Evolutionary conservation across 305 asterid species (phyloP).

Genomic region (Withania somnifera): DNA sequence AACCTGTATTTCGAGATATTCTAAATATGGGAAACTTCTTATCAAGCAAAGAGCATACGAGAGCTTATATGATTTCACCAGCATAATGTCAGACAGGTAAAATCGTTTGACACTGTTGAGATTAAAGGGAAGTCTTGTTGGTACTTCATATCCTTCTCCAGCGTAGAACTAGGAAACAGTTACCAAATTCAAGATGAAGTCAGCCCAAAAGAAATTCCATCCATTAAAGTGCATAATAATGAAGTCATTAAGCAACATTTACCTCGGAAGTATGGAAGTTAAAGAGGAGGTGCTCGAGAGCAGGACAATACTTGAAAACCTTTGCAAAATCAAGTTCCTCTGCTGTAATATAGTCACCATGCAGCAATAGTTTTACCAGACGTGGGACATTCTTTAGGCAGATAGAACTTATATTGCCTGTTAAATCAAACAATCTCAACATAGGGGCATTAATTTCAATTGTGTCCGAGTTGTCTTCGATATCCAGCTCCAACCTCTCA

Average conservation of each 20-base stretch:
- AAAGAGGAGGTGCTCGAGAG: background rate
- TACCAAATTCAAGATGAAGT: background rate
- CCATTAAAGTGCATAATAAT: background rate
- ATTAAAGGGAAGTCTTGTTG: background rate
- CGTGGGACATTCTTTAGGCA: background rate
- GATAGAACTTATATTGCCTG: background rate
- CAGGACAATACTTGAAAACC: background rate
- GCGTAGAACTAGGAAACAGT: background rate
- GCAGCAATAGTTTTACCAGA: background rate
- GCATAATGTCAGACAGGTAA: background rate
- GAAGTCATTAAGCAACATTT: background rate
- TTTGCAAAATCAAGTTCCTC: background rate
- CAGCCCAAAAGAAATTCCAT: background rate
- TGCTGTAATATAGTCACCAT: background rate
- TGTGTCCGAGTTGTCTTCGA: background rate
- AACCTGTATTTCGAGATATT: background rate
- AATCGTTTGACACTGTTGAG: conserved; percentile 9
- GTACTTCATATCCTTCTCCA: background rate
- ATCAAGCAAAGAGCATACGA: conserved; percentile 9
- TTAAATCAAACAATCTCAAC: background rate
- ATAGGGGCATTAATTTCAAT: background rate
- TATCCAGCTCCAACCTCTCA: background rate
- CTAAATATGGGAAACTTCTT: conserved; percentile 14
- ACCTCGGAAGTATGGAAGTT: background rate
- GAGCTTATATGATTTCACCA: background rate